Base-by-base conservation (phyloP, 805 yeast genomes). In the Barnettozyma sp. region DNA sequence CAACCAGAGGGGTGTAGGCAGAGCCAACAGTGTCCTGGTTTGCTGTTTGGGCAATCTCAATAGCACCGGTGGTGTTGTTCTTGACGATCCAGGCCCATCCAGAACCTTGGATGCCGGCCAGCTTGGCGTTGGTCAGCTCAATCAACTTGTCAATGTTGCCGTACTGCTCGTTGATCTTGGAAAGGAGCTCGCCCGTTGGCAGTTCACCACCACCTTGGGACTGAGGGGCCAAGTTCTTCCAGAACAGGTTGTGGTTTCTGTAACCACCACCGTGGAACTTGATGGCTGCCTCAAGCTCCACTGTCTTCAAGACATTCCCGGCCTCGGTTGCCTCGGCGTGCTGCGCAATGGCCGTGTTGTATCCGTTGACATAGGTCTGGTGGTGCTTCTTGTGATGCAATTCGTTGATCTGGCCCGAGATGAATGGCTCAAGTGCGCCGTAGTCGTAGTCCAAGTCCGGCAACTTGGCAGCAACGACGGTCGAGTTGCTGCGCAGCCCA, bases 81-180 rank as follows among this genome's bases (percentile, higher is more conserved):
- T 82, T 82, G 50, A 78, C 94, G 45, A 86, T 68, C 69, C 88
- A 86, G 22, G 92, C 92, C 96, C 96, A 86, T 30, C 96, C 96
- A 6, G 95, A 82, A 57, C 96, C 96, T 65, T 86, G 95, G 51
- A 86, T 72, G 39, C 92, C 92, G 24, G 94, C 94, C 52, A 86
- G 65, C 56, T 76, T 73, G 28, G 72, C 50, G 61, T 85, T 86
- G 47, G 88, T 74, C 41, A 71, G 53, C 26, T 62, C 50, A 41
- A 78, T 76, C 60, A 87, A 68, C 38, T 68, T 69, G 49, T 87
- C 95, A 41, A 82, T 62, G 13, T 79, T 69, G 23, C 95, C 95
- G 55, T 71, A 85, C 57, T 82, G 78, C 28, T 62, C 65, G 33
- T 58, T 53, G 42, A 86, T 73, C 44, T 79, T 78, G 54, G 71